Evolutionary conservation across 306 rosid species (phyloP).

Genomic region (Cotoneaster glaucophyllus): DNA sequence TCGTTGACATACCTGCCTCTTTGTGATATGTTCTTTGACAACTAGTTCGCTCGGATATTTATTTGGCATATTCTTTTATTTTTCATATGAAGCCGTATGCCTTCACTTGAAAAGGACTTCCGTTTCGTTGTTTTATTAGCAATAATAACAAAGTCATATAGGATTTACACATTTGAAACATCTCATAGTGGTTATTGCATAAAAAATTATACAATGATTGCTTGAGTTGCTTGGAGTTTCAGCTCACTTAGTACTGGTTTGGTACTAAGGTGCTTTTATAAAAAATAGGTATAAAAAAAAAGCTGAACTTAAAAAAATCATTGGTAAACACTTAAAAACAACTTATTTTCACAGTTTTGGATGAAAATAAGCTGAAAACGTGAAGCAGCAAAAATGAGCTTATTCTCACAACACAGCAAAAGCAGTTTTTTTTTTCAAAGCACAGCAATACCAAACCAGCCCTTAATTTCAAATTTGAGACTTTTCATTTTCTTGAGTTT

Average conservation of each 20-base stretch:
- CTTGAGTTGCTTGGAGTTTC: not conserved
- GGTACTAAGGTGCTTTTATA: no score
- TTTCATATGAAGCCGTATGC: not conserved
- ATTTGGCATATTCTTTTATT: not conserved
- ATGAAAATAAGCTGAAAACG: no score
- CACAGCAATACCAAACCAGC: no score
- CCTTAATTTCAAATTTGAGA: not conserved
- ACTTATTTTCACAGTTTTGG: no score
- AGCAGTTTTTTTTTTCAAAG: no score
- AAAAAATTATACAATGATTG: not conserved
- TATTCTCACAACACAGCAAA: no score
- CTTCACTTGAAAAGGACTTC: not conserved
- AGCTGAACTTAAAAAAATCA: no score
- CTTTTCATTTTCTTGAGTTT: not conserved
- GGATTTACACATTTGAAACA: not conserved
- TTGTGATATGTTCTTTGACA: not conserved
- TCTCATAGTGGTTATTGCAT: not conserved
- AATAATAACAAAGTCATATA: not conserved
- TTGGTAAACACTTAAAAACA: no score
- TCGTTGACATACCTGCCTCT: not conserved
- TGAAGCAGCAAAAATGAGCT: no score
- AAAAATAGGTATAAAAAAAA: no score
- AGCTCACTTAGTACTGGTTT: not conserved
- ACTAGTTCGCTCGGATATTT: not conserved
- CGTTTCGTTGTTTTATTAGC: not conserved